Percentiles rank a stretch among this genome's conserved stretches.
Conservation (phyloP, 768 basidiomycete species). For the Suillus bovinus region DNA sequence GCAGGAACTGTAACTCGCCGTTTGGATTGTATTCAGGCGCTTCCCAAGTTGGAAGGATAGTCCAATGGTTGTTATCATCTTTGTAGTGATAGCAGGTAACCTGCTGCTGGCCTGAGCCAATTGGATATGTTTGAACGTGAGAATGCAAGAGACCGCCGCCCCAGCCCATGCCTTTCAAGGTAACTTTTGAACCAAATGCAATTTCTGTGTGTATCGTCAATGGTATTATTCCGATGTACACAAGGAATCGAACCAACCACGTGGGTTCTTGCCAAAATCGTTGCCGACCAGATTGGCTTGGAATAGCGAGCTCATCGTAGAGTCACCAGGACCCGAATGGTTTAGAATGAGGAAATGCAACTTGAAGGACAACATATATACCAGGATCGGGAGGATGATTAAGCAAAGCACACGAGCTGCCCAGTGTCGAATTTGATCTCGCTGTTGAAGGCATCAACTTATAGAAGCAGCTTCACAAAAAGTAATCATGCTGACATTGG, state of each 20-base stretch:
- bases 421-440: conserved; percentile 91
- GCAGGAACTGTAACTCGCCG: conserved; percentile 65
- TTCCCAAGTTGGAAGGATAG: conserved; percentile 79
- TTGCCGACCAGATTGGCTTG: conserved; percentile 96
- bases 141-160: conserved; percentile 97
- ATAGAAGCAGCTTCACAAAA: background rate
- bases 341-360: conserved; percentile 94
- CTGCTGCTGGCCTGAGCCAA: conserved; percentile 92
- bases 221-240: background rate
- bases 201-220: conserved; percentile 53
- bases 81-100: conserved; percentile 99
- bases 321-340: conserved; percentile 93
- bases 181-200: conserved; percentile 87
- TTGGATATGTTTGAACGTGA: conserved; percentile 92
- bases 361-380: conserved; percentile 95
- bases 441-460: conserved; percentile 43
- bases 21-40: conserved; percentile 65
- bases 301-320: conserved; percentile 98
- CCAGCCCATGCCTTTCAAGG: conserved; percentile 96
- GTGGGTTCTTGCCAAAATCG: conserved; percentile 88
- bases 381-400: conserved; percentile 86
- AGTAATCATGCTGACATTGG: conserved; percentile 57
- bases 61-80: conserved; percentile 96
- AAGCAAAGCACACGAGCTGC: conserved; percentile 80
- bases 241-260: conserved; percentile 49